These are phyloP conservation scores for Trifolium dubium DNA, from an alignment of 306 rosid genomes.

Conservation along the genomic window DNA sequence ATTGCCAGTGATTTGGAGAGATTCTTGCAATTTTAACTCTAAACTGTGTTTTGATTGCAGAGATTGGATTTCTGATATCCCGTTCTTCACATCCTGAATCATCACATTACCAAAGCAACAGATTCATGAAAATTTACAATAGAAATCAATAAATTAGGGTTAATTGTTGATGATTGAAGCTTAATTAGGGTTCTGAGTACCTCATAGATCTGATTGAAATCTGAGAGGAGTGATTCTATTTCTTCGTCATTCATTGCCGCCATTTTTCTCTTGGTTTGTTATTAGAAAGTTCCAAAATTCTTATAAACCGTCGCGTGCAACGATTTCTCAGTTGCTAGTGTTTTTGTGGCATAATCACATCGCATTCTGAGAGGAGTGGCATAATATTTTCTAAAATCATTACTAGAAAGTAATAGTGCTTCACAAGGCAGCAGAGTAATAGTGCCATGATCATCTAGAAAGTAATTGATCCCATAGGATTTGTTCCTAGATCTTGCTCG, in stretches of 20 bases:
- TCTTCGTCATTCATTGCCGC: too few species aligned
- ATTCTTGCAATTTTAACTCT: conserved; percentile 64
- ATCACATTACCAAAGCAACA: not conserved
- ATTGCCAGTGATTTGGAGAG: conserved; percentile 56
- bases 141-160: too few species aligned
- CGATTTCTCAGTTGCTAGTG: too few species aligned
- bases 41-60: conserved; percentile 49
- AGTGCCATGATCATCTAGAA: conserved; percentile 24
- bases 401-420: too few species aligned
- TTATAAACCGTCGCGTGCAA: too few species aligned
- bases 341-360: too few species aligned
- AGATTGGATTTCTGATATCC: conserved; percentile 55
- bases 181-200: conserved; percentile 27
- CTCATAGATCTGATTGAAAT: conserved; percentile 66
- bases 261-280: not conserved
- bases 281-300: too few species aligned
- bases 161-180: conserved; percentile 2
- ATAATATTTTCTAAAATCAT: too few species aligned
- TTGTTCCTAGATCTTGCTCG: conserved; percentile 82
- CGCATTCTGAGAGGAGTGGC: too few species aligned
- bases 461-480: conserved; percentile 72
- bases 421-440: not conserved
- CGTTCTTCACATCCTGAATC: conserved; percentile 60
- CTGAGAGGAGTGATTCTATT: conserved; percentile 59
- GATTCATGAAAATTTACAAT: not conserved